Evolutionary conservation across 2,329 filamentous ascomycete genomes (phyloP).

Genomic region (Talaromyces sp.): DNA sequence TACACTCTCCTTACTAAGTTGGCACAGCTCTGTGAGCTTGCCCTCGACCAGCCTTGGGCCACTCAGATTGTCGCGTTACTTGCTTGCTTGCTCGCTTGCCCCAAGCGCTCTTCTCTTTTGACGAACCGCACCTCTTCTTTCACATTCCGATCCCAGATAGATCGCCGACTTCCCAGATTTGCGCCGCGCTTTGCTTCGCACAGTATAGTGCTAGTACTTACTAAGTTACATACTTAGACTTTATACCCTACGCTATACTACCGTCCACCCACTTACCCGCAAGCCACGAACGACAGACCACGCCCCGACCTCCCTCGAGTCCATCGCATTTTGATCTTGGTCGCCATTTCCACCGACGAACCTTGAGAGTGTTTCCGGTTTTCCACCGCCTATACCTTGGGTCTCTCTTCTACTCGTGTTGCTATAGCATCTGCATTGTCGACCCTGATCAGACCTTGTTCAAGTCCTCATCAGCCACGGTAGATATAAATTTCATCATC

Average conservation of each 20-base stretch:
- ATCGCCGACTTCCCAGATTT: conserved; percentile 3
- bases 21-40: conserved; percentile 15
- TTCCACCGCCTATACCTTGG: background rate
- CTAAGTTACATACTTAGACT: background rate
- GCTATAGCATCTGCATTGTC: background rate
- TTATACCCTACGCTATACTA: background rate
- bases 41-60: background rate
- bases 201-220: background rate
- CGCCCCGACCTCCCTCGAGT: background rate
- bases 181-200: conserved; percentile 8
- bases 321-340: background rate
- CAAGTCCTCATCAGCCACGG: background rate
- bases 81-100: conserved; percentile 6
- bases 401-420: background rate
- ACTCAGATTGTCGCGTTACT: conserved; percentile 11
- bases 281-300: conserved; percentile 7
- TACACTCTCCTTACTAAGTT: background rate
- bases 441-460: background rate
- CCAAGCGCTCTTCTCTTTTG: conserved; percentile 3
- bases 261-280: background rate
- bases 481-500: background rate
- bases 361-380: background rate
- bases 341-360: conserved; percentile 1
- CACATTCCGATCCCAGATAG: conserved; percentile 4
- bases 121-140: background rate